phyloP scores from a whole-genome alignment of 805 yeast species.

The Cephaloascus albidus region DNA sequence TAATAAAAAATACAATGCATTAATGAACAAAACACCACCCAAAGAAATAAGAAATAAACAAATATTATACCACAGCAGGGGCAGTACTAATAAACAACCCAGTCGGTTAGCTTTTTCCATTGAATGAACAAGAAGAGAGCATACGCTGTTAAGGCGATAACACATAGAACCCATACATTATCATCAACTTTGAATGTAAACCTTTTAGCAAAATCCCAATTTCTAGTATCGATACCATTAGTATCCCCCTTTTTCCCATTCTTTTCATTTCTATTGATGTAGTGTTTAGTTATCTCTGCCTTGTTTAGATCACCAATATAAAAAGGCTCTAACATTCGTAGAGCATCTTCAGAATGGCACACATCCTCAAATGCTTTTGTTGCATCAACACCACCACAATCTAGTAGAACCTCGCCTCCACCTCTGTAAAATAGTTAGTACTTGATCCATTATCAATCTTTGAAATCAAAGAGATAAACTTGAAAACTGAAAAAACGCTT shows the following conservation, averaged over 20 bases:
- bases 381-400: constrained; percentile 74
- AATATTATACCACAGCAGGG: background rate
- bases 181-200: background rate
- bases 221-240: background rate
- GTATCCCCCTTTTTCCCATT: background rate
- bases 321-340: background rate
- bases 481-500: no score
- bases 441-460: background rate
- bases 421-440: constrained; percentile 24
- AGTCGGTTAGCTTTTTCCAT: background rate
- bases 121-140: background rate
- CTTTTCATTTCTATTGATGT: background rate
- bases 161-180: background rate
- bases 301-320: background rate
- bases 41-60: no score
- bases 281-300: background rate
- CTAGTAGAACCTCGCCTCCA: constrained; percentile 60
- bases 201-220: background rate
- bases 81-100: background rate
- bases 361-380: constrained; percentile 49
- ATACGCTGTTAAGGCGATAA: background rate
- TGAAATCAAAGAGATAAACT: no score
- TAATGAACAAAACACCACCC: no score
- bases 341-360: constrained; percentile 1
- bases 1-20: no score